A percentile compares a stretch with the other conserved stretches of the same genome.
Evolutionary conservation across 306 rosid genomes (phyloP).

Genomic region (Quillaja saponaria): DNA sequence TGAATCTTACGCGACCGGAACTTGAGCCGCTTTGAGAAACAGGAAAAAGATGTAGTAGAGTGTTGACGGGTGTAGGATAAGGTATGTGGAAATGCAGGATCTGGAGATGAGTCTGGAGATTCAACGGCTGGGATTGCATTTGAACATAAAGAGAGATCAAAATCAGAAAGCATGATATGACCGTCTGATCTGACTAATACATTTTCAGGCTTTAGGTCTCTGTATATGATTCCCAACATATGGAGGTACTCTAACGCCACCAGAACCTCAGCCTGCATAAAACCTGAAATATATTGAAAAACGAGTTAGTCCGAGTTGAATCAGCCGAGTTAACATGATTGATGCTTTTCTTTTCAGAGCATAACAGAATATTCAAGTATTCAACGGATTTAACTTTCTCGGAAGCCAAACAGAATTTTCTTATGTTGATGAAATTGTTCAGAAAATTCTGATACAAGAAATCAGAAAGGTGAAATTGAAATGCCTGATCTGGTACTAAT

Average conservation of each 20-base stretch:
- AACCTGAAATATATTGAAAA: constrained; percentile 50
- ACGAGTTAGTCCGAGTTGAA: neutral
- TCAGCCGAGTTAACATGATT: too few species aligned
- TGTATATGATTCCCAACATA: constrained; percentile 95
- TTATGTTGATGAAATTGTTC: neutral
- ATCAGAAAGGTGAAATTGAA: constrained; percentile 11
- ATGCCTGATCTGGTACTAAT: constrained; percentile 27
- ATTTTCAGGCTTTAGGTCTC: constrained; percentile 94
- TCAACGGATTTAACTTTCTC: too few species aligned
- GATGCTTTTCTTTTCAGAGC: too few species aligned
- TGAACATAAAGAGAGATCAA: constrained; percentile 80
- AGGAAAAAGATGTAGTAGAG: constrained; percentile 42
- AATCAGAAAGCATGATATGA: constrained; percentile 97
- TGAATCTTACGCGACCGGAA: constrained; percentile 83
- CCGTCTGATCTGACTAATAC: constrained; percentile 97
- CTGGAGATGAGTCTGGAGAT: constrained; percentile 46
- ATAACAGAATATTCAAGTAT: neutral
- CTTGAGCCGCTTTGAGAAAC: constrained; percentile 48
- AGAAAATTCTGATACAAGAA: constrained; percentile 1
- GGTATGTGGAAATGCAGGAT: constrained; percentile 17
- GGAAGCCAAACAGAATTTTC: constrained; percentile 1
- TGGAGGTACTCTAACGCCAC: constrained; percentile 95
- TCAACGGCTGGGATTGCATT: constrained; percentile 89
- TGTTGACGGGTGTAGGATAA: constrained; percentile 40
- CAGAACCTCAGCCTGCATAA: constrained; percentile 91